Evolutionary conservation across 139 green algal species (phyloP).

Genomic region (Tetraselmis striata): DNA sequence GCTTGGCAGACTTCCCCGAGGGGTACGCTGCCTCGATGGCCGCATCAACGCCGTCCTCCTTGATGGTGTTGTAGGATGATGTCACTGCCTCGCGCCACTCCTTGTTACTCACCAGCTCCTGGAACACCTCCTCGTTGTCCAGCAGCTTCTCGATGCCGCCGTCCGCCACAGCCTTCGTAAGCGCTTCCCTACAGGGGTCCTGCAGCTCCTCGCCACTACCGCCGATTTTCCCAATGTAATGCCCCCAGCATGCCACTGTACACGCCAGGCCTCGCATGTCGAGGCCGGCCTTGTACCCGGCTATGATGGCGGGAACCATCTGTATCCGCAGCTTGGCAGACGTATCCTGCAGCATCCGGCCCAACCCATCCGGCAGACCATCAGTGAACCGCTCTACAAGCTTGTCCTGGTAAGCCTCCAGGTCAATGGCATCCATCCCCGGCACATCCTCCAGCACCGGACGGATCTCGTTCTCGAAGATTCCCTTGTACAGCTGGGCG

Average conservation of each 20-base stretch:
- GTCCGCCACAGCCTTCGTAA: neutral
- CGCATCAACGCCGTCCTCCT: neutral
- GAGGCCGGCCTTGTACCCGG: neutral
- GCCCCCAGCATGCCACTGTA: neutral
- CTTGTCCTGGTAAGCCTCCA: neutral
- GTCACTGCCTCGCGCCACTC: neutral
- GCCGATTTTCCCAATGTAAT: neutral
- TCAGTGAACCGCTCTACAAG: neutral
- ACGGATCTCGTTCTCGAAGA: neutral
- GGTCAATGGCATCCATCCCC: neutral
- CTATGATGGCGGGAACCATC: neutral
- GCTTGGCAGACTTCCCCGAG: too few species aligned
- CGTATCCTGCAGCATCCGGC: neutral
- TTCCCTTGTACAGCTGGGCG: neutral
- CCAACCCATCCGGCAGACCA: neutral
- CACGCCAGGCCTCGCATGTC: neutral
- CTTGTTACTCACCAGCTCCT: neutral
- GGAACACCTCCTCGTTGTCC: neutral
- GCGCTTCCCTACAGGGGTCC: neutral
- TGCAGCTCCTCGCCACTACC: neutral
- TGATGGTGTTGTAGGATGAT: neutral
- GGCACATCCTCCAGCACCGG: neutral
- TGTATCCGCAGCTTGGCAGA: neutral
- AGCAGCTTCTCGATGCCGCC: neutral
- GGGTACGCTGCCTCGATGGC: neutral